Base-by-base conservation (phyloP, 805 yeast genomes). In the Yarrowia yakushimensis region DNA sequence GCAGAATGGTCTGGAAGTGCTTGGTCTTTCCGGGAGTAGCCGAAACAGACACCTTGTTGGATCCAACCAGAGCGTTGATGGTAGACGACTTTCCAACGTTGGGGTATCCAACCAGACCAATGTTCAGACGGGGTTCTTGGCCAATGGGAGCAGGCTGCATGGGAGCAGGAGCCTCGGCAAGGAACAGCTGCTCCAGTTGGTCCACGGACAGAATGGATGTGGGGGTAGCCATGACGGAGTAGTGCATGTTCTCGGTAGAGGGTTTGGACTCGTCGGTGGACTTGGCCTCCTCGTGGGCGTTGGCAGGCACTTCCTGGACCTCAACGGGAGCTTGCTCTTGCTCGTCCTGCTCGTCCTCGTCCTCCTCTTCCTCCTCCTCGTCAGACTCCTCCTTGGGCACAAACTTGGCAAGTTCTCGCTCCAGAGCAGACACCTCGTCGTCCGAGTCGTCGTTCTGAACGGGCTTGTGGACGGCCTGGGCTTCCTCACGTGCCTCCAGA, bases 21-120 rank as follows among this genome's bases (percentile, higher is more conserved):
- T 94, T 94, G 13, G 99, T 94, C 73, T 94, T 94, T 78, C 99
- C 99, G 13, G 99, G 99, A 0, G 99, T 94, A 1, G 98, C 81
- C 2, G 98, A 93, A 37, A 94, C 99, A 1, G 97, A 91, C n/a
- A 94, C 99, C 73, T 90, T 92, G 72, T 94, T 94, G 18, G 97
- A 85, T 13, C 99, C 99, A 48, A 93, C 94, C 42, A 94, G 79
- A 0, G 99, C 97, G 74, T 94, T 94, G 70, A 94, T 94, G 1
- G 98, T 94, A n/a, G 98, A 92, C 1, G 98, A 94, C 72, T 90
- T 90, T 78, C 97, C 97, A 57, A 87, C 93, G 73, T 93, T 94
- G 39, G 99, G 99, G 73, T 94, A 94, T 33, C 99, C 99, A 20
- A 94, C 99, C 67, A 94, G 80, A 64, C 99, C 99, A 67, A 94